A percentile compares a stretch with the other conserved stretches of the same genome.
Conservation (phyloP, 257 asterid genomes). For the Solanum rostratum region DNA sequence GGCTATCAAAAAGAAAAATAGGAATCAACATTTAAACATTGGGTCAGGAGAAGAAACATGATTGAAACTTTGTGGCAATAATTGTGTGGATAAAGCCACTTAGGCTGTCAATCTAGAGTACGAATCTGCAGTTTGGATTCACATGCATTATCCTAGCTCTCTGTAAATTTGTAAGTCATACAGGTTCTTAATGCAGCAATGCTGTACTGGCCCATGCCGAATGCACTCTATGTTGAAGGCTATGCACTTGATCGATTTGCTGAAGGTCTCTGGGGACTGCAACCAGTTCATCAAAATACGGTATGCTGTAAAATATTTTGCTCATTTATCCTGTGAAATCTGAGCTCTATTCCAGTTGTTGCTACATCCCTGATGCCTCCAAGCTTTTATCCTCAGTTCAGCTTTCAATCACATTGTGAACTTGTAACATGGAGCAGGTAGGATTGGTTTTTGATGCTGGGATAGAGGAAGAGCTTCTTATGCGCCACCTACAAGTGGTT, state of each 20-base stretch:
- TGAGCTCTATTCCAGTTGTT: neutral
- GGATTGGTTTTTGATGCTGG: constrained; percentile 90
- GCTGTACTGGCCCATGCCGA: constrained; percentile 95
- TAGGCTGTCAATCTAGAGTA: neutral
- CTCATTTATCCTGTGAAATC: neutral
- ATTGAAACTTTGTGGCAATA: neutral
- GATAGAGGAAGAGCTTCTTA: constrained; percentile 70
- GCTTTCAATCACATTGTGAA: constrained; percentile 3
- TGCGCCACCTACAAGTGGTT: constrained; percentile 81
- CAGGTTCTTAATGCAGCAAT: constrained; percentile 99
- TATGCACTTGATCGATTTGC: constrained; percentile 91
- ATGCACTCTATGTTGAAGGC: constrained; percentile 84
- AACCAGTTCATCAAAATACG: constrained; percentile 86
- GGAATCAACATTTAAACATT: neutral
- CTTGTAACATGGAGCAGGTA: constrained; percentile 32
- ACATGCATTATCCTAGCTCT: neutral
- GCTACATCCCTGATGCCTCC: neutral
- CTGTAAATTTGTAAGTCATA: constrained; percentile 19
- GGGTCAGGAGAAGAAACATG: neutral
- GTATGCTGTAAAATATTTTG: constrained; percentile 16
- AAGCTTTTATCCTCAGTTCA: neutral
- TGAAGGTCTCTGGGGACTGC: constrained; percentile 79
- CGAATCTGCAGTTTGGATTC: neutral
- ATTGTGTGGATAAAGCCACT: neutral
- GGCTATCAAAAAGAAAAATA: neutral